Evolutionary conservation across 2,329 filamentous ascomycete species (phyloP).

Genomic region (Aspergillus pseudoviridinutans): DNA sequence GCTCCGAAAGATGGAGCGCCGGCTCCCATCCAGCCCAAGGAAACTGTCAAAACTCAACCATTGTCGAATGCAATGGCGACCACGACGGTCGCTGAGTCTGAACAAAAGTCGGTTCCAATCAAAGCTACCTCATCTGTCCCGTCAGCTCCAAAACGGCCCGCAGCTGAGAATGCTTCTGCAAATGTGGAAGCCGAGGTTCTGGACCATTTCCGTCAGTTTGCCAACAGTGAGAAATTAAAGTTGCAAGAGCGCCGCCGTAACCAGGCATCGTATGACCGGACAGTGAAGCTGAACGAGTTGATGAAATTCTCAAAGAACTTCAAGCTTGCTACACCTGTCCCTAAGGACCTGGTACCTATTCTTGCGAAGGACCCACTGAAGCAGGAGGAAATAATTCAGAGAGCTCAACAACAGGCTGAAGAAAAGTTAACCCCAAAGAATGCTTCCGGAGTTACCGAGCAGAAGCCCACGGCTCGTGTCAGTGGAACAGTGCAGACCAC

Average conservation of each 20-base stretch:
- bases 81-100: conserved; percentile 21
- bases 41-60: conserved; percentile 16
- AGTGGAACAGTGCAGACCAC: conserved; percentile 32
- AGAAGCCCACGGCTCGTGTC: conserved; percentile 49
- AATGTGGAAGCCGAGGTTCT: conserved; percentile 60
- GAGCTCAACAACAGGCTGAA: conserved; percentile 72
- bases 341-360: conserved; percentile 85
- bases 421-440: conserved; percentile 48
- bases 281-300: conserved; percentile 86
- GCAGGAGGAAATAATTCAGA: conserved; percentile 88
- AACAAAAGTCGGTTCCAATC: conserved; percentile 20
- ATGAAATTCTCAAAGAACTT: conserved; percentile 94
- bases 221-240: conserved; percentile 58
- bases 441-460: conserved; percentile 42
- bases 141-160: conserved; percentile 32
- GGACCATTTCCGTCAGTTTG: conserved; percentile 62
- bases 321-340: conserved; percentile 90
- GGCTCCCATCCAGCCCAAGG: conserved; percentile 27
- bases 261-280: conserved; percentile 68
- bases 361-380: conserved; percentile 95
- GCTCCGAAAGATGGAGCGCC: conserved; percentile 44
- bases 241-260: conserved; percentile 55
- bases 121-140: conserved; percentile 27
- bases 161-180: conserved; percentile 52
- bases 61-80: conserved; percentile 17